Base-by-base conservation (phyloP, 352 stramenopile species). In the Pythium brachiatum region DNA sequence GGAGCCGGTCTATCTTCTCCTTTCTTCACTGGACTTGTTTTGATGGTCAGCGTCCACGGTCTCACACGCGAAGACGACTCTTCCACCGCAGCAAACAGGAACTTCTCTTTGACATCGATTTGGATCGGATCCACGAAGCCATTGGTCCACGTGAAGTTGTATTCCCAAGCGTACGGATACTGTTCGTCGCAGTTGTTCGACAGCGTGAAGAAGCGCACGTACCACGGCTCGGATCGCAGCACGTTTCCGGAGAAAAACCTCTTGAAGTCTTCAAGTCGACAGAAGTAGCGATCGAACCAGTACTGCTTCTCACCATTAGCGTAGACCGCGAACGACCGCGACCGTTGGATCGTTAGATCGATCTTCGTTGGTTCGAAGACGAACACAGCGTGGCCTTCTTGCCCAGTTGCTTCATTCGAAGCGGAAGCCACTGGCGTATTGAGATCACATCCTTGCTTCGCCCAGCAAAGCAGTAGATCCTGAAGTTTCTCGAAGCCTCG, bases 71-170 rank as follows among this genome's bases (percentile, higher is more conserved):
- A 6, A 21, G n/a, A n/a, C n/a, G n/a, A n/a, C n/a, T n/a, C n/a
- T n/a, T n/a, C n/a, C n/a, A n/a, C n/a, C n/a, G n/a, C n/a, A n/a
- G n/a, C n/a, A n/a, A n/a, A n/a, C n/a, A n/a, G n/a, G n/a, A n/a
- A n/a, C n/a, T n/a, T n/a, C n/a, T n/a, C n/a, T n/a, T n/a, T n/a
- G n/a, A n/a, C n/a, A n/a, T n/a, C n/a, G n/a, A n/a, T n/a, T n/a
- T n/a, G n/a, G n/a, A n/a, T n/a, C n/a, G n/a, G 44, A 11, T 52
- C 44, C 21, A 52, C 23, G 44, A 52, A 52, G 12, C 44, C 44
- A 7, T 20, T 12, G 9, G 21, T 7, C 44, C 44, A 52, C 44
- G 21, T 52, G 6, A 52, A 32, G 7, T 27, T 7, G 23, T 32
- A 32, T 9, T 18, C n/a, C n/a, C n/a, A n/a, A n/a, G n/a, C n/a